Evolutionary conservation across 345 rosid species (phyloP).

Genomic region (Microcos paniculata): DNA sequence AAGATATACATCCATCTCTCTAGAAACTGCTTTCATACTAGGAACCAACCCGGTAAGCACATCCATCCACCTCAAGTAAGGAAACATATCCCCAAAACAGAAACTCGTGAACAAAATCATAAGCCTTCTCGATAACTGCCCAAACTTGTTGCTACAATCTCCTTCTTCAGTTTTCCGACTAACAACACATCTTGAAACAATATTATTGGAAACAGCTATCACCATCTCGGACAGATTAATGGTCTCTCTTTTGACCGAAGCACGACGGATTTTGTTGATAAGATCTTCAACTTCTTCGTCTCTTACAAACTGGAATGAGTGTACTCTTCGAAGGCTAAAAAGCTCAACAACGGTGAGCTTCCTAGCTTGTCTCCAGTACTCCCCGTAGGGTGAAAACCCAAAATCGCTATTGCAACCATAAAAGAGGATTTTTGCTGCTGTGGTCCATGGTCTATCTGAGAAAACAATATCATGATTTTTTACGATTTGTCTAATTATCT

Average conservation of each 20-base stretch:
- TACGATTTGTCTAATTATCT: not conserved
- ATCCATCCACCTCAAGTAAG: slow-evolving; percentile 5
- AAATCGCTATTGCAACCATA: not conserved
- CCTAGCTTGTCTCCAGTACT: slow-evolving; percentile 17
- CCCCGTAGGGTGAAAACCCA: not conserved
- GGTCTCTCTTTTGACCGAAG: not conserved
- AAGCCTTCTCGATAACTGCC: not conserved
- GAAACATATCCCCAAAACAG: slow-evolving; percentile 7
- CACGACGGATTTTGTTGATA: not conserved
- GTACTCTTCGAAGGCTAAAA: not conserved
- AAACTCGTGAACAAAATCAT: not conserved
- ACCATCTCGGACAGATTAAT: not conserved
- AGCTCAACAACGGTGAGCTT: not conserved
- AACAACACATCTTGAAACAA: not conserved
- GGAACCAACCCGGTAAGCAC: not conserved
- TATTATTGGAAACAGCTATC: not conserved
- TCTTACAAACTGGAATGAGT: not conserved
- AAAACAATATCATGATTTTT: not conserved
- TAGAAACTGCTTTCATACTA: not conserved
- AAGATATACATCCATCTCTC: not conserved
- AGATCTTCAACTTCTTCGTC: not conserved
- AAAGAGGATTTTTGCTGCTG: not conserved
- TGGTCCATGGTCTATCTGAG: not conserved
- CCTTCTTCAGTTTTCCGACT: not conserved
- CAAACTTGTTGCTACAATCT: not conserved